These are phyloP conservation scores for Postia placenta DNA, from an alignment of 768 basidiomycete genomes.

Conservation along the genomic window DNA sequence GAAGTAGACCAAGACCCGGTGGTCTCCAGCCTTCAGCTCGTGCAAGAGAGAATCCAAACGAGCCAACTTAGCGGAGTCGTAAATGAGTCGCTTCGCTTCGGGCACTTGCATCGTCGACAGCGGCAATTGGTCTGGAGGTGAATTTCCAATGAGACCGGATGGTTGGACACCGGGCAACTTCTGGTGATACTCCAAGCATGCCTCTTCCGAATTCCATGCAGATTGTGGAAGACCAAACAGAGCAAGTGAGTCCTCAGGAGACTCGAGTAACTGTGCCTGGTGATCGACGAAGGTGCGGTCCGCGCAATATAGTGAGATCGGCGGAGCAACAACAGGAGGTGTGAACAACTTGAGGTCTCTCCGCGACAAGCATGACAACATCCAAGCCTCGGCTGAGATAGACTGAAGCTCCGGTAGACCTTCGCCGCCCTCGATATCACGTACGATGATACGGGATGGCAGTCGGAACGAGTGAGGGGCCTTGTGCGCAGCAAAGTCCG, in stretches of 20 bases:
- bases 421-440: constrained; percentile 23
- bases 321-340: constrained; percentile 81
- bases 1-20: constrained; percentile 95
- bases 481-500: constrained; percentile 40
- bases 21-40: constrained; percentile 88
- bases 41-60: constrained; percentile 84
- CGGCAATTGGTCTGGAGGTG: constrained; percentile 71
- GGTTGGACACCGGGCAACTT: constrained; percentile 57
- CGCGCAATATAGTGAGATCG: constrained; percentile 65
- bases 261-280: constrained; percentile 53
- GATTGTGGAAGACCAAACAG: constrained; percentile 80
- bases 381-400: constrained; percentile 62
- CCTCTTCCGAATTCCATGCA: constrained; percentile 50
- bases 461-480: constrained; percentile 31
- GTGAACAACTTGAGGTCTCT: constrained; percentile 79
- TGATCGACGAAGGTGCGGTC: constrained; percentile 76
- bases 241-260: constrained; percentile 67
- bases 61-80: constrained; percentile 94
- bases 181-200: constrained; percentile 39
- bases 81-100: constrained; percentile 89
- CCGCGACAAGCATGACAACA: constrained; percentile 75
- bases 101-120: constrained; percentile 86
- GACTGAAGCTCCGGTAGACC: constrained; percentile 48
- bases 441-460: constrained; percentile 22
- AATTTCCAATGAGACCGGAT: constrained; percentile 59